Percentiles rank a stretch among this genome's conserved stretches.
Conservation (phyloP, 768 basidiomycete species). For the Inosperma sp. region DNA sequence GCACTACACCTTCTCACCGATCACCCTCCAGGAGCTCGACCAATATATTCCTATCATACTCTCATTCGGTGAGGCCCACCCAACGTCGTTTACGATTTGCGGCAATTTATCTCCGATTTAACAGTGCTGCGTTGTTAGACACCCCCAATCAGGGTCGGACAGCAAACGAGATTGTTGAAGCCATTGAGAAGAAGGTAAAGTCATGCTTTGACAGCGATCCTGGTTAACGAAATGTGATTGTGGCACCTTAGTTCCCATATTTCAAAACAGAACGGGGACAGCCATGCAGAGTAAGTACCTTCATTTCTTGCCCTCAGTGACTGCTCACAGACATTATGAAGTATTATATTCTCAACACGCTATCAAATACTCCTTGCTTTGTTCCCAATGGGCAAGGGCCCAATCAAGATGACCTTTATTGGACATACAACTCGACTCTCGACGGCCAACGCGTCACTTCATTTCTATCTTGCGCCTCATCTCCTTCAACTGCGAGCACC, state of each 20-base stretch:
- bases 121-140: constrained; percentile 9
- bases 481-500: not conserved
- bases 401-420: constrained; percentile 10
- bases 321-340: constrained; percentile 3
- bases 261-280: constrained; percentile 6
- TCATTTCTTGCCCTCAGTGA: constrained; percentile 2
- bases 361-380: constrained; percentile 14
- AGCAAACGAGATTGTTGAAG: constrained; percentile 9
- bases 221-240: not conserved
- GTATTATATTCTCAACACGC: constrained; percentile 11
- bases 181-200: constrained; percentile 11
- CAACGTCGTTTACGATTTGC: not conserved
- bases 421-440: constrained; percentile 6
- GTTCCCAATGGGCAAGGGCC: constrained; percentile 4
- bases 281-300: constrained; percentile 6
- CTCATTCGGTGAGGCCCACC: constrained; percentile 8
- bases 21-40: constrained; percentile 7
- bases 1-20: constrained; percentile 3
- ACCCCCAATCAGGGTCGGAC: constrained; percentile 8
- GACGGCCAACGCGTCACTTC: constrained; percentile 8
- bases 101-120: not conserved
- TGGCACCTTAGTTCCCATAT: constrained; percentile 3
- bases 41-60: constrained; percentile 8
- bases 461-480: not conserved
- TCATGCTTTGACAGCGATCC: not conserved